Evolutionary conservation across 768 basidiomycete species (phyloP).

Genomic region (Lactarius indigo): DNA sequence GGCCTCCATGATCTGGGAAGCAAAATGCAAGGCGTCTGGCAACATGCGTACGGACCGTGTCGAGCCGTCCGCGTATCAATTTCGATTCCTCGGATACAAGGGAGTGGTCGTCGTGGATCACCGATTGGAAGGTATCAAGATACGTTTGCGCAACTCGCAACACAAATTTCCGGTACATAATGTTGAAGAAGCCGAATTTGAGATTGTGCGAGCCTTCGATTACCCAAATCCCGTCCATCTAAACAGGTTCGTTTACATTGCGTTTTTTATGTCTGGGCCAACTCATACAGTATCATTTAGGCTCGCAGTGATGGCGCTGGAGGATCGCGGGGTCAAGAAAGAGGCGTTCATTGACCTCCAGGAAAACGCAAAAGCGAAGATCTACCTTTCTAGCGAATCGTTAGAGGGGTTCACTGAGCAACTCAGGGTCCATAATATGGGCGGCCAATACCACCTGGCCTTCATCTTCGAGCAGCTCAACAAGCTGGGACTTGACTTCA

Average conservation of each 20-base stretch:
- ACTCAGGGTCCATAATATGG: constrained; percentile 47
- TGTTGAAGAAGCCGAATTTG: constrained; percentile 52
- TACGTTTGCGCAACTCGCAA: constrained; percentile 74
- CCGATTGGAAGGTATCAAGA: constrained; percentile 53
- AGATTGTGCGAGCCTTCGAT: constrained; percentile 65
- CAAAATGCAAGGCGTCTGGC: constrained; percentile 40
- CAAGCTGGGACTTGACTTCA: constrained; percentile 47
- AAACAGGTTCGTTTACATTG: constrained; percentile 64
- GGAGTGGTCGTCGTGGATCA: constrained; percentile 76
- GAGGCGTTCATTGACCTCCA: constrained; percentile 63
- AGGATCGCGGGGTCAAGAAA: constrained; percentile 63
- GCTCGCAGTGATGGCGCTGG: constrained; percentile 73
- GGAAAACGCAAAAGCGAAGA: constrained; percentile 49
- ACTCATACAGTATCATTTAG: constrained; percentile 35
- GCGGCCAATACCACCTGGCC: constrained; percentile 45
- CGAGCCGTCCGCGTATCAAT: constrained; percentile 53
- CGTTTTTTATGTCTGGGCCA: not conserved
- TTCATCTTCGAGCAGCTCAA: constrained; percentile 48
- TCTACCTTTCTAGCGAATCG: constrained; percentile 58
- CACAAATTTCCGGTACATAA: constrained; percentile 60
- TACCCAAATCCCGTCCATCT: constrained; percentile 61
- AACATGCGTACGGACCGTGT: not conserved
- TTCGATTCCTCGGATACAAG: constrained; percentile 78
- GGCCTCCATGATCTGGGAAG: constrained; percentile 55
- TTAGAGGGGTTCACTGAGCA: constrained; percentile 46